Conservation (phyloP, 2,329 filamentous ascomycete genomes). For the Mycosphaerella sp. region DNA sequence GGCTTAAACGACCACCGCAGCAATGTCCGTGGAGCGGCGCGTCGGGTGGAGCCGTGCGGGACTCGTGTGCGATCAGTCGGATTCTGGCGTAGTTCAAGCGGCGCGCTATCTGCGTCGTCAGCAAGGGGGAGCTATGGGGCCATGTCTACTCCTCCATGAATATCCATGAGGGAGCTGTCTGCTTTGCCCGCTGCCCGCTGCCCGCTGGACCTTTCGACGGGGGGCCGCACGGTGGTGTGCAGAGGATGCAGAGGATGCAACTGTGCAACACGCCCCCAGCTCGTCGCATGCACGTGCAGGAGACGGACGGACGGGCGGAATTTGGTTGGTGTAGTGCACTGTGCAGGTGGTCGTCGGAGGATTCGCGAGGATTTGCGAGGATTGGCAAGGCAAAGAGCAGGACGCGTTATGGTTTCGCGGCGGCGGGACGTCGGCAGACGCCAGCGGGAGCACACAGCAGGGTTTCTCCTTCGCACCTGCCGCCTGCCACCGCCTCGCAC, state of each 20-base stretch:
- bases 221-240: too few relatives aligned
- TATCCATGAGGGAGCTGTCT: not conserved
- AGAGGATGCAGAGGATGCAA: too few relatives aligned
- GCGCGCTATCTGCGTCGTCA: not conserved
- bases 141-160: too few relatives aligned
- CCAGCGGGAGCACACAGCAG: too few relatives aligned
- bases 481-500: too few relatives aligned
- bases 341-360: too few relatives aligned
- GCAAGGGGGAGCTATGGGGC: not conserved
- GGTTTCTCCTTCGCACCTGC: too few relatives aligned
- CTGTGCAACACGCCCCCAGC: not conserved
- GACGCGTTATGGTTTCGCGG: too few relatives aligned
- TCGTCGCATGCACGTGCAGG: not conserved
- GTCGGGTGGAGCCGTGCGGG: not conserved
- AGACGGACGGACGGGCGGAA: not conserved
- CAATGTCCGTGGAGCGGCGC: not conserved
- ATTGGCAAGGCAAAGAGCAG: too few relatives aligned
- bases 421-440: too few relatives aligned
- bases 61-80: conserved; percentile 8
- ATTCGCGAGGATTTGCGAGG: too few relatives aligned
- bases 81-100: not conserved
- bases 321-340: not conserved
- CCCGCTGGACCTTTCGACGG: not conserved
- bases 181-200: not conserved
- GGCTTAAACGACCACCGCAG: not conserved